These are phyloP conservation scores for Polychaeton citri DNA, from an alignment of 2,329 filamentous ascomycete species.

Conservation along the genomic window DNA sequence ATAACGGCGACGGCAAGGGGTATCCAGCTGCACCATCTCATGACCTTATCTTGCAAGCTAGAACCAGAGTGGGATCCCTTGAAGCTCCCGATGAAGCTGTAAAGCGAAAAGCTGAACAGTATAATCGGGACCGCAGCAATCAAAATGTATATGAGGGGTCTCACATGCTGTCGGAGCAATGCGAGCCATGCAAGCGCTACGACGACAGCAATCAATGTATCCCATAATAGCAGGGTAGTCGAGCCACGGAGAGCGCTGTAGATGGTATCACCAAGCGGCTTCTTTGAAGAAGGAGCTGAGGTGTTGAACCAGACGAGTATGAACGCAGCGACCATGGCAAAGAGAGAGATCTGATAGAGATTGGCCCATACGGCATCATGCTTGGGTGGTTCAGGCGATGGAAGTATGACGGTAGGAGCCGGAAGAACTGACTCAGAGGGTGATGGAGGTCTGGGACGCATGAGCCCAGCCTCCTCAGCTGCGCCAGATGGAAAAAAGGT, in stretches of 20 bases:
- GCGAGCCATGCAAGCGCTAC: slow-evolving; percentile 87
- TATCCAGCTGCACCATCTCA: slow-evolving; percentile 75
- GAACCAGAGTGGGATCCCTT: slow-evolving; percentile 61
- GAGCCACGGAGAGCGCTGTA: slow-evolving; percentile 80
- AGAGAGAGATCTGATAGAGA: slow-evolving; percentile 73
- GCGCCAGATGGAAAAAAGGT: slow-evolving; percentile 38
- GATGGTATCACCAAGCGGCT: slow-evolving; percentile 78
- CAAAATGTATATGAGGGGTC: slow-evolving; percentile 67
- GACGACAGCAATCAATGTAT: slow-evolving; percentile 79
- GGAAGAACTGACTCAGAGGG: slow-evolving; percentile 35
- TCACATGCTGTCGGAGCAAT: slow-evolving; percentile 73
- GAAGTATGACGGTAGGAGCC: slow-evolving; percentile 42
- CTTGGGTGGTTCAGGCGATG: slow-evolving; percentile 55
- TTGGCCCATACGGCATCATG: slow-evolving; percentile 90
- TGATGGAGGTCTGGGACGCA: slow-evolving; percentile 33
- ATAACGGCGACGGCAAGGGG: slow-evolving; percentile 59
- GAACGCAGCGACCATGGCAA: slow-evolving; percentile 74
- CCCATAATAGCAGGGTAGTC: slow-evolving; percentile 77
- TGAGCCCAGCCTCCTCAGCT: slow-evolving; percentile 35
- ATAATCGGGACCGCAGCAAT: slow-evolving; percentile 75
- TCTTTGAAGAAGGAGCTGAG: slow-evolving; percentile 51
- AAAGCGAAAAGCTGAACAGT: slow-evolving; percentile 78
- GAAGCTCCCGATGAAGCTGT: slow-evolving; percentile 82
- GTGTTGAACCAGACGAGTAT: slow-evolving; percentile 86
- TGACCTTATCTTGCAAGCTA: slow-evolving; percentile 71